Conservation (phyloP, 2,329 filamentous ascomycete genomes). For the Colletotrichum noveboracense region DNA sequence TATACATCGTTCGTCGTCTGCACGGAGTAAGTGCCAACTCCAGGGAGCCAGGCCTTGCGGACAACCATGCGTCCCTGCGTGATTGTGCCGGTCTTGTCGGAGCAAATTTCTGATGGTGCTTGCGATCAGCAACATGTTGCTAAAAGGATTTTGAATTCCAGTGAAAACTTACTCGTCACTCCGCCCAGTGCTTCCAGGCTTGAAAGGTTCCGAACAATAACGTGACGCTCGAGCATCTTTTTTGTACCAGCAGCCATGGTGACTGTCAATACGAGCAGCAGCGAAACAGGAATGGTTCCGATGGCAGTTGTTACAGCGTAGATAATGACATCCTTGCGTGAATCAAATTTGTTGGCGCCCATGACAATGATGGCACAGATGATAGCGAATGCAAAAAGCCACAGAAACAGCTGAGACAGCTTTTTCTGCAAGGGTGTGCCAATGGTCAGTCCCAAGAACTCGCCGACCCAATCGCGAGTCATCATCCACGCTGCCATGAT, state of each 20-base stretch:
- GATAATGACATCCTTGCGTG: slow-evolving; percentile 44
- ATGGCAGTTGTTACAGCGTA: slow-evolving; percentile 52
- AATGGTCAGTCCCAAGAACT: slow-evolving; percentile 54
- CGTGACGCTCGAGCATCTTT: slow-evolving; percentile 55
- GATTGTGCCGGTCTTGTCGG: slow-evolving; percentile 62
- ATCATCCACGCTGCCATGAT: slow-evolving; percentile 41
- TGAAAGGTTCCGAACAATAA: slow-evolving; percentile 57
- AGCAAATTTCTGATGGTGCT: slow-evolving; percentile 50
- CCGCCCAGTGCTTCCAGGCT: slow-evolving; percentile 60
- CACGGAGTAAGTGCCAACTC: slow-evolving; percentile 51
- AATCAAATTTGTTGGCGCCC: slow-evolving; percentile 44
- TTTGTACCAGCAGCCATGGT: slow-evolving; percentile 63
- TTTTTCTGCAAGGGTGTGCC: slow-evolving; percentile 75
- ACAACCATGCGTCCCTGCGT: slow-evolving; percentile 60
- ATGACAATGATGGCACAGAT: slow-evolving; percentile 51
- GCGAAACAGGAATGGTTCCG: slow-evolving; percentile 57
- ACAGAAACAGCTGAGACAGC: slow-evolving; percentile 71
- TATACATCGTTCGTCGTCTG: slow-evolving; percentile 58
- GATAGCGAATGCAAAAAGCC: slow-evolving; percentile 66
- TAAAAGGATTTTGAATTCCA: no score
- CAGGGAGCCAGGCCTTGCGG: slow-evolving; percentile 57
- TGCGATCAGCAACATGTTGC: background rate
- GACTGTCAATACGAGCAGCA: slow-evolving; percentile 60
- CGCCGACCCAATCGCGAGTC: slow-evolving; percentile 42
- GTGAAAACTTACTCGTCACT: slow-evolving; percentile 41